Conservation (phyloP, 2,329 filamentous ascomycete species). For the Cladosporium phlei region DNA sequence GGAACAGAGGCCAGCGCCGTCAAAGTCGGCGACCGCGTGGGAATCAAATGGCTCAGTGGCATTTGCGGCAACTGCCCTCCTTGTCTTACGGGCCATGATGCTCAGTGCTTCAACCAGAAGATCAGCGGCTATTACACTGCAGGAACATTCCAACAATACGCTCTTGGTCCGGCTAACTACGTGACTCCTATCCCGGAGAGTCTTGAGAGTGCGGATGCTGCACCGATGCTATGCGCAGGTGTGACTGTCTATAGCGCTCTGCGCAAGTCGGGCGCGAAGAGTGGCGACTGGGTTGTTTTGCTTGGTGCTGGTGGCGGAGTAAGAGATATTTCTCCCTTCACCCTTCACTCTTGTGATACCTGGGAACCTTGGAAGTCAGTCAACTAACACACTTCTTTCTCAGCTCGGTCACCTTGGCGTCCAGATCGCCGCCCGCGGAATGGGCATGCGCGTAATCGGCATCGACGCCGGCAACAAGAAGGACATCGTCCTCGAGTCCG, state of each 20-base stretch:
- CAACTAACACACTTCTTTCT: slow-evolving; percentile 28
- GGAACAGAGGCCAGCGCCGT: slow-evolving; percentile 52
- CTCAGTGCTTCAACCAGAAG: slow-evolving; percentile 52
- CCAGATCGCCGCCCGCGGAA: slow-evolving; percentile 57
- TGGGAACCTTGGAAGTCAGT: too few species aligned
- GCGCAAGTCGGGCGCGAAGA: slow-evolving; percentile 54
- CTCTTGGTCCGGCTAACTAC: slow-evolving; percentile 59
- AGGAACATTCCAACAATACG: slow-evolving; percentile 70
- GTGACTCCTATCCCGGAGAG: slow-evolving; percentile 64
- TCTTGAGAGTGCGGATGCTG: slow-evolving; percentile 56
- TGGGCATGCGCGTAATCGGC: slow-evolving; percentile 61
- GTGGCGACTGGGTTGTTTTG: slow-evolving; percentile 58
- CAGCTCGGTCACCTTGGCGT: slow-evolving; percentile 55
- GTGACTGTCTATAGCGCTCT: slow-evolving; percentile 64
- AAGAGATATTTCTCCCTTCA: neutral
- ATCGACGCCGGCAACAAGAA: slow-evolving; percentile 62
- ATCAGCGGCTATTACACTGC: slow-evolving; percentile 64
- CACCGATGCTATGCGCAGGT: slow-evolving; percentile 61
- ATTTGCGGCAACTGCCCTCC: slow-evolving; percentile 53
- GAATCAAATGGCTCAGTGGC: slow-evolving; percentile 63
- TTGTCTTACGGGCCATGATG: slow-evolving; percentile 53
- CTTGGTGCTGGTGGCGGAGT: slow-evolving; percentile 30
- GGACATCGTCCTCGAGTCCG: slow-evolving; percentile 56
- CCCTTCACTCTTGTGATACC: too few species aligned
- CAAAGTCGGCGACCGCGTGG: slow-evolving; percentile 64